Conservation (phyloP, 2,329 filamentous ascomycete genomes). For the Aspergillus pseudonomiae region DNA sequence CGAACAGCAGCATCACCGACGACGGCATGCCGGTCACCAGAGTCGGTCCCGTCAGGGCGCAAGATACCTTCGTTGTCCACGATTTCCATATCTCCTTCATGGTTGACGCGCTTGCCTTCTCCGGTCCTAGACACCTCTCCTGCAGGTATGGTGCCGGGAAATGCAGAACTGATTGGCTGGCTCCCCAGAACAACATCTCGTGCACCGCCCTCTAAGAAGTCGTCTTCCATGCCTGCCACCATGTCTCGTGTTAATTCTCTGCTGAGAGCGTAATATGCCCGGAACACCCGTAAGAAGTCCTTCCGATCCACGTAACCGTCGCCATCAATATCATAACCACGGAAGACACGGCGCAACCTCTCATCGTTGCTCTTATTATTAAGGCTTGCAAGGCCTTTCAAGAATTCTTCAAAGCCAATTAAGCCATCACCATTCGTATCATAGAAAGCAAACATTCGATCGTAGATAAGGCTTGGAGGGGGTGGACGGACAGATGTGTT, state of each 20-base stretch:
- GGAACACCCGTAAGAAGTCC: conserved; percentile 89
- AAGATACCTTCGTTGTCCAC: conserved; percentile 63
- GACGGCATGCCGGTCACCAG: conserved; percentile 62
- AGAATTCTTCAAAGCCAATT: conserved; percentile 90
- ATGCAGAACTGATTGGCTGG: conserved; percentile 77
- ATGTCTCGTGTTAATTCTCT: conserved; percentile 88
- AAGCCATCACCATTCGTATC: conserved; percentile 86
- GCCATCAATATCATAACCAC: conserved; percentile 86
- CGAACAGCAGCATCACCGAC: conserved; percentile 53
- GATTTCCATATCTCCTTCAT: conserved; percentile 67
- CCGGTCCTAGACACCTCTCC: conserved; percentile 64
- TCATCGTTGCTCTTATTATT: conserved; percentile 63
- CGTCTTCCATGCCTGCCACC: conserved; percentile 74
- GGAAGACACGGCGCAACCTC: conserved; percentile 74
- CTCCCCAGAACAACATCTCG: conserved; percentile 75
- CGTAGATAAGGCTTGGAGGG: conserved; percentile 86
- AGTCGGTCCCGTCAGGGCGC: conserved; percentile 63
- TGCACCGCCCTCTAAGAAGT: conserved; percentile 73
- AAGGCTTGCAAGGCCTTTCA: conserved; percentile 74
- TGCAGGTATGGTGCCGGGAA: conserved; percentile 68
- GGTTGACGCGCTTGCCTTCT: conserved; percentile 67
- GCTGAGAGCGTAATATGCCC: conserved; percentile 88
- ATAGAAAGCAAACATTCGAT: conserved; percentile 96
- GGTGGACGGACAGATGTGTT: conserved; percentile 78
- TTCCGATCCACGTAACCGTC: conserved; percentile 84